A percentile compares a stretch with the other conserved stretches of the same genome.
Evolutionary conservation across 192 early-diverging fungal species (phyloP).

Genomic region (Irineochytrium annulatum): DNA sequence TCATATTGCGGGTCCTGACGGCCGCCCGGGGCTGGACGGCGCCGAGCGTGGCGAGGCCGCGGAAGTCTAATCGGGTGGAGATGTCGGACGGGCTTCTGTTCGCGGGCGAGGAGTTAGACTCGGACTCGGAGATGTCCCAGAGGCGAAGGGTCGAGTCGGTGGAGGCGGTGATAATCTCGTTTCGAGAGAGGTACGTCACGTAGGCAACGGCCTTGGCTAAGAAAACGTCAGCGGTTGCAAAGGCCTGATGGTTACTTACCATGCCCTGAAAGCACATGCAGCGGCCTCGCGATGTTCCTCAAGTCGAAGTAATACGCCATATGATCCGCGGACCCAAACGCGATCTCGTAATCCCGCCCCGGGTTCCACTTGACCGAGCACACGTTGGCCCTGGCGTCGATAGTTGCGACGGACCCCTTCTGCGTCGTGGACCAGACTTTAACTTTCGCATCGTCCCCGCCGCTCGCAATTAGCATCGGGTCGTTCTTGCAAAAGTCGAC

Average conservation of each 20-base stretch:
- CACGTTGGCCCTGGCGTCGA: slow-evolving; percentile 83
- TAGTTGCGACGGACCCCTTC: slow-evolving; percentile 66
- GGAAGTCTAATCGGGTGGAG: too few relatives aligned
- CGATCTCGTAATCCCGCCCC: slow-evolving; percentile 62
- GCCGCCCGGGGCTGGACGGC: slow-evolving; percentile 1
- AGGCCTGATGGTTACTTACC: too few relatives aligned
- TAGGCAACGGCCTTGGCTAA: slow-evolving; percentile 89
- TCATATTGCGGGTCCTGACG: background rate
- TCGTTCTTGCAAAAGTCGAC: slow-evolving; percentile 79
- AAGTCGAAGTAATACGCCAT: background rate
- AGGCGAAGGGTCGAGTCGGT: slow-evolving; percentile 88
- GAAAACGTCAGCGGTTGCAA: too few relatives aligned
- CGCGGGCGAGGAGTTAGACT: too few relatives aligned
- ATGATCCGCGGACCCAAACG: slow-evolving; percentile 82
- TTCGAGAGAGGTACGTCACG: slow-evolving; percentile 74
- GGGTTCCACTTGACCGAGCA: slow-evolving; percentile 95
- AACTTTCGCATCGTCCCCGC: slow-evolving; percentile 91
- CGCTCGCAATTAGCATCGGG: slow-evolving; percentile 76
- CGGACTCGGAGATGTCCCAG: slow-evolving; percentile 57
- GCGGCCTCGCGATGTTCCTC: too few relatives aligned
- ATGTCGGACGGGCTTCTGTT: too few relatives aligned
- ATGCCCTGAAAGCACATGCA: too few relatives aligned
- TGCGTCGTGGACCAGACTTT: slow-evolving; percentile 86
- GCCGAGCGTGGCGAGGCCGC: too few relatives aligned
- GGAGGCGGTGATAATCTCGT: slow-evolving; percentile 84